Base-by-base conservation (phyloP, 176 grass and related monocot genomes). In the Oryza glumipatula region DNA sequence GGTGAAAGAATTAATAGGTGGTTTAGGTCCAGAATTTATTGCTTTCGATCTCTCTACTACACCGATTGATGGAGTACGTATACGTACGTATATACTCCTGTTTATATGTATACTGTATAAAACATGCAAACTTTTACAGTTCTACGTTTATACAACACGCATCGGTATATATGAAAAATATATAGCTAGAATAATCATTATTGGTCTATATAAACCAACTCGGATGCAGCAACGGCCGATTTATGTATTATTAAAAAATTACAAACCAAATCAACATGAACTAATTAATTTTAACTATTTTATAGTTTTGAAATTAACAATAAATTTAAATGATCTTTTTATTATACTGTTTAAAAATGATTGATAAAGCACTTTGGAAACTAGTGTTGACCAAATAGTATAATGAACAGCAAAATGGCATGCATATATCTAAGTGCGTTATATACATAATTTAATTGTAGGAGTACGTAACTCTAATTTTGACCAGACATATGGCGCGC, bases 1-100 rank as follows among this genome's bases (percentile, higher is more conserved):
- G 78, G 26, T 80, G 15, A 23, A 39, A 41, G 39, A 44, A 74
- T 26, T 41, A 71, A 58, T 58, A 83, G 81, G 70, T 39, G 54
- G 56, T 23, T 73, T 83, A 83, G 81, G 68, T 82, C 80, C 35
- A 61, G n/a, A 82, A 82, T 61, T 82, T 72, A 82, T 61, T 82
- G 80, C 51, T 15, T 15, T 46, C 43, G 9, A 44, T 44, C 8
- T 63, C 38, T 78, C 60, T 63, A 63, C 60, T 63, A 63, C 58
- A 23, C 58, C 54, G 13, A 63, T 21, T 28, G 67, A 70, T 9
- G 16, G 12, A 43, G 70, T 72, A 23, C 43, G 1, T 15, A 12
- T 73, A 48, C 22, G 14, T 73, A 44, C n/a, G 13, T 68, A 39
- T 36, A 36, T 36, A 36, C 30, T 36, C 32, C 10, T 38, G 13